phyloP scores from a whole-genome alignment of 768 basidiomycete genomes.

The Rhizopogon vinicolor region DNA sequence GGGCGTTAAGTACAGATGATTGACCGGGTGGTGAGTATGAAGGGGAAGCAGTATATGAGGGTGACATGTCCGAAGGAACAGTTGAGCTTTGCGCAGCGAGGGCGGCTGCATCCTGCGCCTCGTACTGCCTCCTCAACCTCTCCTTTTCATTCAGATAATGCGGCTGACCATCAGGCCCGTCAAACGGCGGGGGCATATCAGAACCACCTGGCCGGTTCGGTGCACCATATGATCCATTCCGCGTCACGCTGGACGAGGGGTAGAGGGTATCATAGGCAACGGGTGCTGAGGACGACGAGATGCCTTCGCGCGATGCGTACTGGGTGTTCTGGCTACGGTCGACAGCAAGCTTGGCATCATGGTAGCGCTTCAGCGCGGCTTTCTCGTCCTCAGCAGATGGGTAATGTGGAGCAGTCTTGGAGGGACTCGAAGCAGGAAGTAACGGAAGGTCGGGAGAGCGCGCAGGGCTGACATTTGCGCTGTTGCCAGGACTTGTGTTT shows the following conservation, averaged over 20 bases:
- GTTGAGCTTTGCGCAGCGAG: conserved; percentile 20
- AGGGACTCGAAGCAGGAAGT: conserved; percentile 18
- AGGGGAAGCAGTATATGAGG: conserved; percentile 11
- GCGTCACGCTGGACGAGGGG: conserved; percentile 32
- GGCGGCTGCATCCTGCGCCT: conserved; percentile 60
- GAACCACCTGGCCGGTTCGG: conserved; percentile 14
- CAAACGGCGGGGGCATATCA: conserved; percentile 54
- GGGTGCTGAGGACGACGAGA: conserved; percentile 32
- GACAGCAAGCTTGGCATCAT: conserved; percentile 70
- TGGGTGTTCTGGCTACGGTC: conserved; percentile 47
- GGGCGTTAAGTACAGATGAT: conserved; percentile 16
- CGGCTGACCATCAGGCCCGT: conserved; percentile 33
- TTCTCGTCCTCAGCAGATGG: conserved; percentile 72
- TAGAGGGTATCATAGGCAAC: conserved; percentile 63
- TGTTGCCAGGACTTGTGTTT: conserved; percentile 16
- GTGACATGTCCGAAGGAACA: conserved; percentile 10
- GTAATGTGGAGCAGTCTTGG: conserved; percentile 40
- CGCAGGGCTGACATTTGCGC: conserved; percentile 24
- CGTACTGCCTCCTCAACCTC: conserved; percentile 55
- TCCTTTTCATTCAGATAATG: conserved; percentile 62
- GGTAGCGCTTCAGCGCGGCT: conserved; percentile 59
- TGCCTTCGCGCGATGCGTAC: conserved; percentile 18
- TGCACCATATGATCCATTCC: conserved; percentile 17
- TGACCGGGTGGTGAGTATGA: conserved; percentile 15
- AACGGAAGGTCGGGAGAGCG: conserved; percentile 25